These are phyloP conservation scores for Candida tetrigidarum DNA, from an alignment of 1,139 yeast species.

Conservation along the genomic window DNA sequence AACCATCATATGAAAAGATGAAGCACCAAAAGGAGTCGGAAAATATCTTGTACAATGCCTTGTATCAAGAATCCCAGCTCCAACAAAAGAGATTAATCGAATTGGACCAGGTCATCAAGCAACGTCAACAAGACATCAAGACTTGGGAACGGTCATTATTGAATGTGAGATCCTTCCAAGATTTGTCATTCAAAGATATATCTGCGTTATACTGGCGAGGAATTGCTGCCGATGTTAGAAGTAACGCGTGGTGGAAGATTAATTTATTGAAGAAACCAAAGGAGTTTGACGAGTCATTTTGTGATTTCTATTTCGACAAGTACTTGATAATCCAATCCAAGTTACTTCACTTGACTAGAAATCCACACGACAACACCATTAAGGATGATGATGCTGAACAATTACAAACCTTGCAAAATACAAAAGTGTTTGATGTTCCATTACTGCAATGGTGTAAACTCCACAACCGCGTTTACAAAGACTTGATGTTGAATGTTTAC, in stretches of 20 bases:
- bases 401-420: conserved; percentile 5
- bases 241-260: conserved; percentile 54
- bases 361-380: background rate
- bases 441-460: conserved; percentile 11
- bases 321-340: conserved; percentile 14
- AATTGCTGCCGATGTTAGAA: conserved; percentile 52
- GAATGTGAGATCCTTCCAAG: conserved; percentile 29
- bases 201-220: conserved; percentile 66
- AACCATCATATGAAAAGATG: conserved; percentile 53
- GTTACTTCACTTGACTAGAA: conserved; percentile 5
- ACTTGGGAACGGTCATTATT: conserved; percentile 44
- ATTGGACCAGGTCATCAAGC: conserved; percentile 29
- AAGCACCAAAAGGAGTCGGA: conserved; percentile 63
- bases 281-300: conserved; percentile 21
- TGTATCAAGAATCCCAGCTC: conserved; percentile 40
- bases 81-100: conserved; percentile 31
- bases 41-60: conserved; percentile 50
- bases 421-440: conserved; percentile 11
- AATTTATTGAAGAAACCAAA: conserved; percentile 38
- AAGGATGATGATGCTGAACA: conserved; percentile 1
- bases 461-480: conserved; percentile 21
- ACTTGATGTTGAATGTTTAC: conserved; percentile 33
- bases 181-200: conserved; percentile 20
- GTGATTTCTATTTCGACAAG: conserved; percentile 23
- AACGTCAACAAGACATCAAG: conserved; percentile 35